A percentile compares a stretch with the other conserved stretches of the same genome.
Conservation (phyloP, 2,329 filamentous ascomycete genomes). For the Penicillium sp. region DNA sequence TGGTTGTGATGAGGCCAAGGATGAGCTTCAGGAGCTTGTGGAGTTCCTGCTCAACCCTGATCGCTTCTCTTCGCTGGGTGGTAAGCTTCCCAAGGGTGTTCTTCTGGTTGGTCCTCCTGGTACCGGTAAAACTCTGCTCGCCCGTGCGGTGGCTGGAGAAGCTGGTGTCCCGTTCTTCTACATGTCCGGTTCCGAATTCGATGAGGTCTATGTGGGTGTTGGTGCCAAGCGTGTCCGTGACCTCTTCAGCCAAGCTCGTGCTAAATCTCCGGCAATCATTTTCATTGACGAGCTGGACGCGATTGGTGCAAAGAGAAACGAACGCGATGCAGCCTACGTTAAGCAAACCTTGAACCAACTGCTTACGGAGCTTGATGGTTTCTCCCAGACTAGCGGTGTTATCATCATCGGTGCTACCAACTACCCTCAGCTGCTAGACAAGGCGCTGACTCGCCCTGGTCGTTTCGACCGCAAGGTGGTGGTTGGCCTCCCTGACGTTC, state of each 20-base stretch:
- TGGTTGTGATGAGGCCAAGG: constrained; percentile 96
- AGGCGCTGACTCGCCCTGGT: constrained; percentile 88
- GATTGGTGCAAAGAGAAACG: constrained; percentile 90
- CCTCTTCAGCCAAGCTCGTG: constrained; percentile 77
- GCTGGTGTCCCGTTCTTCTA: constrained; percentile 99
- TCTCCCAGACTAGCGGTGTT: constrained; percentile 89
- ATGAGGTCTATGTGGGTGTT: constrained; percentile 97
- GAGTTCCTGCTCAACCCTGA: constrained; percentile 94
- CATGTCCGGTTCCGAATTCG: constrained; percentile 99
- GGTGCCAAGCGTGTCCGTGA: constrained; percentile 95
- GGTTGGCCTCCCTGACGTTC: constrained; percentile 87
- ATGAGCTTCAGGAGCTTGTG: constrained; percentile 93
- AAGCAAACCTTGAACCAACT: constrained; percentile 98
- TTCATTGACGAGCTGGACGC: constrained; percentile 95
- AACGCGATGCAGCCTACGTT: constrained; percentile 88
- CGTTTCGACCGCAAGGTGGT: constrained; percentile 92
- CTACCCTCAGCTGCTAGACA: constrained; percentile 90
- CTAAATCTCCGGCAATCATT: constrained; percentile 87
- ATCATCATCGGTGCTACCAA: constrained; percentile 97
- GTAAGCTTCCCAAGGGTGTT: constrained; percentile 95
- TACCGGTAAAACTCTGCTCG: constrained; percentile 95
- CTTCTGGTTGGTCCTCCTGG: constrained; percentile 92
- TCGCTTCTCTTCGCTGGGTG: constrained; percentile 88
- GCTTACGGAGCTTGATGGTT: constrained; percentile 93
- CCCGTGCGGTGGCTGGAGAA: constrained; percentile 92